A percentile compares a stretch with the other conserved stretches of the same genome.
phyloP scores from a whole-genome alignment of 2,329 filamentous ascomycete genomes.

The Talaromyces sp. region DNA sequence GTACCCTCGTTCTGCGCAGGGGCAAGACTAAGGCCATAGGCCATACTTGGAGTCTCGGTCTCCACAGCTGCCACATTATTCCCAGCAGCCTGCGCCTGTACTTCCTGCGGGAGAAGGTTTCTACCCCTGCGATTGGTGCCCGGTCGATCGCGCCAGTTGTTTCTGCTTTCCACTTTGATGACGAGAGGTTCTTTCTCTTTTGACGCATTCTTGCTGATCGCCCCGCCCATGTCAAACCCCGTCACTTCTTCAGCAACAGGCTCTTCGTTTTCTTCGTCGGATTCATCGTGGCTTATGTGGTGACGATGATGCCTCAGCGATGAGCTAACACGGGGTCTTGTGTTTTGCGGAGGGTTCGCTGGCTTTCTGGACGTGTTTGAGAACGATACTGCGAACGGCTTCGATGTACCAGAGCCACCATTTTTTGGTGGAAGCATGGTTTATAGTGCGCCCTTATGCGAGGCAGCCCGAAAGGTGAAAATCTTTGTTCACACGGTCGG shows the following conservation, averaged over 20 bases:
- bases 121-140: conserved; percentile 52
- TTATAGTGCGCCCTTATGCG: neutral
- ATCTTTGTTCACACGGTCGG: neutral
- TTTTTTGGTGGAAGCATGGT: conserved; percentile 5
- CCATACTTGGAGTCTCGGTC: conserved; percentile 50
- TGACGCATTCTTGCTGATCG: conserved; percentile 39
- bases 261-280: conserved; percentile 47
- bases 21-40: conserved; percentile 54
- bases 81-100: conserved; percentile 49
- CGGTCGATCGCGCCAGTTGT: conserved; percentile 62
- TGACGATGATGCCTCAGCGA: conserved; percentile 28
- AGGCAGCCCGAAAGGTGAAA: too few species aligned
- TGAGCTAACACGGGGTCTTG: conserved; percentile 24
- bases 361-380: conserved; percentile 30
- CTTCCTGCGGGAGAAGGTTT: conserved; percentile 58
- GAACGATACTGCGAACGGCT: conserved; percentile 43
- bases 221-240: conserved; percentile 51
- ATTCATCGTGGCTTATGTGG: conserved; percentile 49
- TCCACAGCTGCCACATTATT: conserved; percentile 39
- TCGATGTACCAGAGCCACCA: conserved; percentile 20
- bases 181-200: conserved; percentile 64
- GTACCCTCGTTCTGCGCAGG: conserved; percentile 20
- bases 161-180: conserved; percentile 73
- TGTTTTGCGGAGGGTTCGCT: neutral
- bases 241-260: conserved; percentile 47